Conservation (phyloP, 768 basidiomycete genomes). For the Fistulinella prunicolor region DNA sequence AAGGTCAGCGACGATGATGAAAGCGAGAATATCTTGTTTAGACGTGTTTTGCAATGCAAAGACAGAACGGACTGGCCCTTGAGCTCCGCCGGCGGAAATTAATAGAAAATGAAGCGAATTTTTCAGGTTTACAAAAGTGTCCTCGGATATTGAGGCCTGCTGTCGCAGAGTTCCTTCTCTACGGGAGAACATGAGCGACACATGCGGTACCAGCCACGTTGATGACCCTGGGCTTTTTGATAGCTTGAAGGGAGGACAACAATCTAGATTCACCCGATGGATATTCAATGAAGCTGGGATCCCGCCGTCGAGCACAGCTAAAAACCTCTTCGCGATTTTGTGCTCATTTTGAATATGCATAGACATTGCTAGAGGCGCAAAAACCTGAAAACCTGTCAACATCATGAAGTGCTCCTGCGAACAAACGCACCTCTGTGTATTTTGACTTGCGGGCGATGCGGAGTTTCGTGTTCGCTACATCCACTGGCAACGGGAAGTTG, state of each 20-base stretch:
- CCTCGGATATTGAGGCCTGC: background rate
- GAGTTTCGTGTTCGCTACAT: conserved; percentile 34
- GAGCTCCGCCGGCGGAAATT: conserved; percentile 22
- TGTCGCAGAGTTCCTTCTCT: conserved; percentile 26
- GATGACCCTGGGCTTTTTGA: conserved; percentile 3
- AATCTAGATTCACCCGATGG: conserved; percentile 38
- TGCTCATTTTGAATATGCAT: conserved; percentile 17
- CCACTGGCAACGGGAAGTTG: conserved; percentile 44
- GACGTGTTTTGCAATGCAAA: conserved; percentile 19
- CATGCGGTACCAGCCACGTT: conserved; percentile 35
- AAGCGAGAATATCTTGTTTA: conserved; percentile 27
- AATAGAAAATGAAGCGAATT: conserved; percentile 32
- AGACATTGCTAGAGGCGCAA: conserved; percentile 15
- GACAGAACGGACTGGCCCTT: conserved; percentile 15
- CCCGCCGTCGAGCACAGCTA: conserved; percentile 17
- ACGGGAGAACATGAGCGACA: conserved; percentile 31
- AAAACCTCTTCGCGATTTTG: conserved; percentile 26
- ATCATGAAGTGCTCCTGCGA: background rate
- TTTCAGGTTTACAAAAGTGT: conserved; percentile 34
- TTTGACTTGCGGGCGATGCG: conserved; percentile 54
- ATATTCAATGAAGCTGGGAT: conserved; percentile 33
- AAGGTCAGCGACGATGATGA: conserved; percentile 47
- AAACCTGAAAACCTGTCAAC: conserved; percentile 15
- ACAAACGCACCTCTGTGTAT: conserved; percentile 39
- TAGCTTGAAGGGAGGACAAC: conserved; percentile 33